phyloP scores from a whole-genome alignment of 176 grass and related monocot species.

The Triticum timopheevii region DNA sequence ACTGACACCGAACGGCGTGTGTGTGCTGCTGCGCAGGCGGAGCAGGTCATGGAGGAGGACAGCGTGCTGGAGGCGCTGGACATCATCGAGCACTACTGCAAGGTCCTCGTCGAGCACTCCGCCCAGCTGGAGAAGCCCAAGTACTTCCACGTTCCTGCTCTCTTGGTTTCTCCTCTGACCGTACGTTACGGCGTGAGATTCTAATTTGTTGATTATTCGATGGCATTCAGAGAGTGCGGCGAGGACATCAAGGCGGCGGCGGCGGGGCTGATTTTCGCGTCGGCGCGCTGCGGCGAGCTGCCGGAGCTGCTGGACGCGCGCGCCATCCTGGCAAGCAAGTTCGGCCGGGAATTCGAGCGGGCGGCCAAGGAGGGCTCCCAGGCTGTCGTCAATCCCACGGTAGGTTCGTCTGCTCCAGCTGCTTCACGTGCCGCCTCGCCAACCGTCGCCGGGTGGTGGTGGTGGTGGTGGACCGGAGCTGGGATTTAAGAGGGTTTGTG shows the following conservation, averaged over 20 bases:
- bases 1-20: not conserved
- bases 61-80: slow-evolving; percentile 41
- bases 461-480: not conserved
- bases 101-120: slow-evolving; percentile 25
- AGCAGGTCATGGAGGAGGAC: slow-evolving; percentile 49
- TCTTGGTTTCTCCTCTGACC: too few relatives aligned
- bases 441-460: not conserved
- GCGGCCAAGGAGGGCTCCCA: slow-evolving; percentile 43
- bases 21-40: slow-evolving; percentile 29
- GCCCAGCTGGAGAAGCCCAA: slow-evolving; percentile 43
- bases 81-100: slow-evolving; percentile 51
- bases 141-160: not conserved
- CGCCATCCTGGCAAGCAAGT: slow-evolving; percentile 49
- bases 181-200: not conserved
- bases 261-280: slow-evolving; percentile 49
- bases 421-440: slow-evolving; percentile 23
- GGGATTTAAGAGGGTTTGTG: not conserved
- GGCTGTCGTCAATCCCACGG: slow-evolving; percentile 38
- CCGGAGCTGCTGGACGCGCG: slow-evolving; percentile 59
- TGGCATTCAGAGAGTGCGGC: slow-evolving; percentile 39
- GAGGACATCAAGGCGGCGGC: slow-evolving; percentile 46
- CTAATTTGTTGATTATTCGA: not conserved
- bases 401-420: slow-evolving; percentile 28
- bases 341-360: slow-evolving; percentile 43
- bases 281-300: slow-evolving; percentile 47